Percentiles rank a stretch among this genome's conserved stretches.
phyloP scores from a whole-genome alignment of 441 rosid genomes.

The Pelargonium cotyledonis region DNA sequence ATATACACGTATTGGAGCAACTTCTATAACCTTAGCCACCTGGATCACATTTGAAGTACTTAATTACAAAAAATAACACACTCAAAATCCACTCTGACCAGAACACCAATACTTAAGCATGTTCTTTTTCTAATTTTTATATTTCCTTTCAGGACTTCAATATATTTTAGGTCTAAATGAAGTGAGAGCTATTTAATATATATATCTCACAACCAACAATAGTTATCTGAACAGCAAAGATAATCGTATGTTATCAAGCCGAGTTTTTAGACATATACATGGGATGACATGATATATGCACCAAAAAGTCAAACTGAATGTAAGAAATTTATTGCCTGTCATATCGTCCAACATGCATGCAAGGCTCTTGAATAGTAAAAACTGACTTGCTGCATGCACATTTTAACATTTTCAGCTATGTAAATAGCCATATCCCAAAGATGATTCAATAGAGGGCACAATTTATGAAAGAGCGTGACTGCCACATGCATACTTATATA shows the following conservation, averaged over 20 bases:
- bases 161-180: not conserved
- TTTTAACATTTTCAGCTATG: not conserved
- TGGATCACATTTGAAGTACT: slow-evolving; percentile 26
- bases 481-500: too few relatives aligned
- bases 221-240: not conserved
- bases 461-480: too few relatives aligned
- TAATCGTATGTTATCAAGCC: not conserved
- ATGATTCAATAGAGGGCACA: too few relatives aligned
- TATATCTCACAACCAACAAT: not conserved
- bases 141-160: not conserved
- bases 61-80: not conserved
- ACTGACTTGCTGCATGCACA: not conserved
- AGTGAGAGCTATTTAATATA: too few relatives aligned
- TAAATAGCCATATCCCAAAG: too few relatives aligned
- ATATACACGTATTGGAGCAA: slow-evolving; percentile 91
- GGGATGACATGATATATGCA: not conserved
- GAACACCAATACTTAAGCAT: not conserved
- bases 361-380: too few relatives aligned
- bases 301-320: not conserved
- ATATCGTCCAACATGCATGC: too few relatives aligned
- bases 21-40: slow-evolving; percentile 89
- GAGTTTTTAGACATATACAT: not conserved
- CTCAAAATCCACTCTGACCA: not conserved
- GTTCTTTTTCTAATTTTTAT: not conserved
- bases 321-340: not conserved